These are phyloP conservation scores for Didymosphaeria variabile DNA, from an alignment of 2,329 filamentous ascomycete species.

Conservation along the genomic window DNA sequence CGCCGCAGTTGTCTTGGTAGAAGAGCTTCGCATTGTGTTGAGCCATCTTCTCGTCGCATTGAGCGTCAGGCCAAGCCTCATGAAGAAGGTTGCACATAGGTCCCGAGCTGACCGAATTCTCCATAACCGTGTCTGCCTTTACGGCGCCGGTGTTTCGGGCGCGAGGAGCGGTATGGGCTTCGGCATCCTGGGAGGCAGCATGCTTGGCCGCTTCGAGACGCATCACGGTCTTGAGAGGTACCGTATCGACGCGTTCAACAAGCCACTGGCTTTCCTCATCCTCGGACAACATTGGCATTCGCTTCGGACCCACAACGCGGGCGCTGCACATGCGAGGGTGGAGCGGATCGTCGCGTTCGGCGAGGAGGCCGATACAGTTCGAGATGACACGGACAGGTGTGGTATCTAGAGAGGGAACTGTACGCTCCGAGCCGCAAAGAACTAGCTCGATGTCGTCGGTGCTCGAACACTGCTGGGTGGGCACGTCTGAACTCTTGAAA, in stretches of 20 bases:
- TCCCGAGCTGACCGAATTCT: background rate
- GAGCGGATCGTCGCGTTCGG: constrained; percentile 3
- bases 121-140: no score
- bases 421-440: constrained; percentile 31
- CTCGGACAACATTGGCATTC: constrained; percentile 2
- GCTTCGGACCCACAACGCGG: constrained; percentile 13
- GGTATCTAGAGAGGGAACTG: constrained; percentile 16
- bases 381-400: constrained; percentile 20
- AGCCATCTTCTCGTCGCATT: constrained; percentile 11
- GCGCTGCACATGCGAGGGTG: constrained; percentile 9
- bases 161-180: background rate
- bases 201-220: constrained; percentile 20
- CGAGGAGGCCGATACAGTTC: constrained; percentile 22
- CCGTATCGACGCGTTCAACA: background rate
- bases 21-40: constrained; percentile 12
- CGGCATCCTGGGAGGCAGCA: background rate
- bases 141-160: background rate
- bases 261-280: background rate
- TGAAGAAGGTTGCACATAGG: constrained; percentile 5
- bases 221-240: constrained; percentile 19
- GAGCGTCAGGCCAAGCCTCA: background rate
- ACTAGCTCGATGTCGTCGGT: constrained; percentile 38
- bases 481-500: constrained; percentile 21
- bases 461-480: constrained; percentile 27
- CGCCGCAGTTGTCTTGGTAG: constrained; percentile 11